These are phyloP conservation scores for Cyberlindnera xishuangbannaensis DNA, from an alignment of 805 yeast genomes.

Conservation along the genomic window DNA sequence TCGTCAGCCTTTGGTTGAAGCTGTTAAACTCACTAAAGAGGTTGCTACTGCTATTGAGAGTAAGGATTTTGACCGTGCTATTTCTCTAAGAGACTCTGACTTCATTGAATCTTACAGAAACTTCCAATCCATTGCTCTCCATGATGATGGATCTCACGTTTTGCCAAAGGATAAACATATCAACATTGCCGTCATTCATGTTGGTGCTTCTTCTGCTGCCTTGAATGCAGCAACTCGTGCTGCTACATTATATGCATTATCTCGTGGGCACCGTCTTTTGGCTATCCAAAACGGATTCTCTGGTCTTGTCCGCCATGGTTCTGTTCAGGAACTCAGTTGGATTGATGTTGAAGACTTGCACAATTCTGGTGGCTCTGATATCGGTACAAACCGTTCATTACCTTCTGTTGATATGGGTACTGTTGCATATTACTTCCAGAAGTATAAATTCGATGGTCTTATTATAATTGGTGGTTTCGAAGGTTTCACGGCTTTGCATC, in stretches of 20 bases:
- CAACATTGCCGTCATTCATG: slow-evolving; percentile 79
- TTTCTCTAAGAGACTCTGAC: slow-evolving; percentile 80
- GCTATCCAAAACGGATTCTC: slow-evolving; percentile 93
- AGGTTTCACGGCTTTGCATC: slow-evolving; percentile 80
- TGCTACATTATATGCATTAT: slow-evolving; percentile 60
- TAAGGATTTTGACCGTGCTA: slow-evolving; percentile 82
- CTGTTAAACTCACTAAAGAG: slow-evolving; percentile 79
- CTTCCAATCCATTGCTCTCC: slow-evolving; percentile 28
- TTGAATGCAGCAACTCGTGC: slow-evolving; percentile 81
- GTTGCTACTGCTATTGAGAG: slow-evolving; percentile 83
- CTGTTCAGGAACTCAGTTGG: slow-evolving; percentile 74
- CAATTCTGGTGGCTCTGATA: slow-evolving; percentile 88
- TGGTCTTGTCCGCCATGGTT: slow-evolving; percentile 89
- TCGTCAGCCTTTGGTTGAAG: slow-evolving; percentile 81
- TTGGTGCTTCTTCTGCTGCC: slow-evolving; percentile 98
- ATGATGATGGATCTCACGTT: slow-evolving; percentile 41
- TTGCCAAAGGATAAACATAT: slow-evolving; percentile 58
- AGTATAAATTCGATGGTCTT: slow-evolving; percentile 80
- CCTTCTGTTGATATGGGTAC: slow-evolving; percentile 79
- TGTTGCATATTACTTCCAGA: slow-evolving; percentile 89
- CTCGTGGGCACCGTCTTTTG: slow-evolving; percentile 82
- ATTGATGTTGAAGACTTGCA: slow-evolving; percentile 85
- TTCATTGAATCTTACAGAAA: slow-evolving; percentile 75
- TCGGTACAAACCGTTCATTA: slow-evolving; percentile 89
- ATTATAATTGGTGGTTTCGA: slow-evolving; percentile 95